These are phyloP conservation scores for Knufia petricola DNA, from an alignment of 2,329 filamentous ascomycete genomes.

Conservation along the genomic window DNA sequence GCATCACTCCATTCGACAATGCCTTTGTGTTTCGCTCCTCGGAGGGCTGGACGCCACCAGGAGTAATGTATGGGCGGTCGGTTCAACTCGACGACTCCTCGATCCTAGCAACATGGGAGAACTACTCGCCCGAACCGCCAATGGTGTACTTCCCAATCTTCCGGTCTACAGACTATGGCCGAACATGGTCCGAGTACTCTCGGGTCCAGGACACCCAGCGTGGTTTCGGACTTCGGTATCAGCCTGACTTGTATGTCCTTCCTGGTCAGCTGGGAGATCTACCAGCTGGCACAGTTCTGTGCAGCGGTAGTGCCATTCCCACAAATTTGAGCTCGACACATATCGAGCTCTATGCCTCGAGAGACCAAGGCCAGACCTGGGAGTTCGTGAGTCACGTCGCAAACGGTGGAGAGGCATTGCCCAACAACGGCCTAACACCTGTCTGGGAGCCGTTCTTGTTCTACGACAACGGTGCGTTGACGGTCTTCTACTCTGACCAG, in stretches of 20 bases:
- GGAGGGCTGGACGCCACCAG: constrained; percentile 36
- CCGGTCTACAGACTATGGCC: constrained; percentile 44
- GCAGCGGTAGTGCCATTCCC: constrained; percentile 48
- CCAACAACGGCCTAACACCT: constrained; percentile 56
- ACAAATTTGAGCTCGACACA: constrained; percentile 51
- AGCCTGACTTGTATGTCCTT: constrained; percentile 59
- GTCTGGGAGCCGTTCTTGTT: constrained; percentile 65
- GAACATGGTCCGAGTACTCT: constrained; percentile 55
- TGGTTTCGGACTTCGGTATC: constrained; percentile 57
- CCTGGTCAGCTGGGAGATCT: constrained; percentile 49
- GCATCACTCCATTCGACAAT: constrained; percentile 7
- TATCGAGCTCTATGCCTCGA: constrained; percentile 60
- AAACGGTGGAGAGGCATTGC: constrained; percentile 50
- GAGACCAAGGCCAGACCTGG: constrained; percentile 54
- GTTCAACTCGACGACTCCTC: constrained; percentile 35
- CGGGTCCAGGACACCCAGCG: constrained; percentile 55
- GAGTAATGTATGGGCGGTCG: constrained; percentile 45
- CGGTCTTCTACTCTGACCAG: constrained; percentile 64
- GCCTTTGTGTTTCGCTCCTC: constrained; percentile 33
- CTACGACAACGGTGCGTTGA: constrained; percentile 48
- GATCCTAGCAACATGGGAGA: constrained; percentile 40
- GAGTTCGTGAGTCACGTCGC: constrained; percentile 58
- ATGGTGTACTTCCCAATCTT: constrained; percentile 44
- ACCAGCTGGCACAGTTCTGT: constrained; percentile 53
- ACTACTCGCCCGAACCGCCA: constrained; percentile 46